These are phyloP conservation scores for Chaetomium cochliodes DNA, from an alignment of 495 filamentous ascomycete genomes.

Conservation along the genomic window DNA sequence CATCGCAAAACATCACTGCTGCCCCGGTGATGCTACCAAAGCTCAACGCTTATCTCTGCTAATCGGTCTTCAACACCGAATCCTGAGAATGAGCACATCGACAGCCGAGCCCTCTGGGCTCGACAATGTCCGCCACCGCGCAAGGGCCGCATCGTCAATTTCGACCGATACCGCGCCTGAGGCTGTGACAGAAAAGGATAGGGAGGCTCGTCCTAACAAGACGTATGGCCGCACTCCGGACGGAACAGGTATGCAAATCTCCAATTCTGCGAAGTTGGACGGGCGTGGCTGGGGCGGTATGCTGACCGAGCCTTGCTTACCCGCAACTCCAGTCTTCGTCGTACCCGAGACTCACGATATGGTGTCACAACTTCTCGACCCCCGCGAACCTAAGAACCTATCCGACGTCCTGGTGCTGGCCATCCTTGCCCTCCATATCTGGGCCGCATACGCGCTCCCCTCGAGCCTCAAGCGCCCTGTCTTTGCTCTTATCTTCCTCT, in stretches of 20 bases:
- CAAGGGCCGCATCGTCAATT: conserved; percentile 9
- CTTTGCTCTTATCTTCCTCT: conserved; percentile 78
- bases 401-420: conserved; percentile 80
- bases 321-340: conserved; percentile 68
- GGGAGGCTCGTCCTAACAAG: conserved; percentile 50
- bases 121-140: conserved; percentile 32
- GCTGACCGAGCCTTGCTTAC: conserved; percentile 6
- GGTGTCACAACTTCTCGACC: conserved; percentile 95
- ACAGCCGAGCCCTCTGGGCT: conserved; percentile 27
- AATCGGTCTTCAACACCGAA: conserved; percentile 34
- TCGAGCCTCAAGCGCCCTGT: conserved; percentile 63
- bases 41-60: conserved; percentile 27
- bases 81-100: conserved; percentile 27
- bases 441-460: conserved; percentile 70
- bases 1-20: background rate
- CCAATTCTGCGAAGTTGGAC: background rate
- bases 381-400: conserved; percentile 91
- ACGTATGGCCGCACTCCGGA: conserved; percentile 90
- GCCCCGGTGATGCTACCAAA: conserved; percentile 19
- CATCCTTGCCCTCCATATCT: conserved; percentile 72
- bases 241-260: conserved; percentile 68
- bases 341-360: conserved; percentile 98
- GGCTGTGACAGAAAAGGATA: background rate
- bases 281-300: background rate
- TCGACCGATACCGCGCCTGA: conserved; percentile 6